Evolutionary conservation across 441 rosid species (phyloP), one percentile per base, ranked within the genome.

Genomic region (Adansonia gregorii): DNA sequence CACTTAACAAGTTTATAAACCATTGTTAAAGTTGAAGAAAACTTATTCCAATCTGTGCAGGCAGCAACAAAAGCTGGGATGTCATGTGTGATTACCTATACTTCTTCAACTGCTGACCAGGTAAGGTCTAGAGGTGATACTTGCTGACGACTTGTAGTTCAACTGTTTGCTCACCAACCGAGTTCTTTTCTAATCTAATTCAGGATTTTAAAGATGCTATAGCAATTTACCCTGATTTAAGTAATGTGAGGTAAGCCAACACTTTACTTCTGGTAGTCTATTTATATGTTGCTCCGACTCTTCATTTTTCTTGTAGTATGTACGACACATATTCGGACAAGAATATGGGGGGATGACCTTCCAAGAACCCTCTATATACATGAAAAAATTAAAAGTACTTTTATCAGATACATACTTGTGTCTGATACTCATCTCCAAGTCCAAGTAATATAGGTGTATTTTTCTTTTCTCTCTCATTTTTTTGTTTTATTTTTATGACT

Each of bases 21-120:
- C 67, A 63, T 14, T 14, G 12, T 61, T 17, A 73, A 66, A 46
- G 59, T 48, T 27, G 22, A 76, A 81, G 54, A 24, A 15, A 24
- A 31, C 20, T 72, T n/a, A 75, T 7, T 76, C 84, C 58, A 63
- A 35, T 67, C 64, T 46, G n/a, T 85, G 80, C 70, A 95, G 98
- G 97, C 98, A 60, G 98, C 98, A 67, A 90, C 88, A 2, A 79
- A 72, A 59, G 98, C 98, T 19, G 95, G 97, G 63, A 94, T 94
- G 98, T 77, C 98, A 52, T 94, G 97, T 76, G 85, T 93, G 41
- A 88, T 95, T 55, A 88, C 92, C 8, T 88, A 90, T 85, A 93
- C 98, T 17, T 78, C 92, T 79, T 95, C 98, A 76, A 93, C 98
- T 7, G 92, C 94, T 73, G 88, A 92, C 39, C 98, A 95, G 93